Conservation (phyloP, 2,329 filamentous ascomycete species). For the Macrophomina pseudophaseolina region DNA sequence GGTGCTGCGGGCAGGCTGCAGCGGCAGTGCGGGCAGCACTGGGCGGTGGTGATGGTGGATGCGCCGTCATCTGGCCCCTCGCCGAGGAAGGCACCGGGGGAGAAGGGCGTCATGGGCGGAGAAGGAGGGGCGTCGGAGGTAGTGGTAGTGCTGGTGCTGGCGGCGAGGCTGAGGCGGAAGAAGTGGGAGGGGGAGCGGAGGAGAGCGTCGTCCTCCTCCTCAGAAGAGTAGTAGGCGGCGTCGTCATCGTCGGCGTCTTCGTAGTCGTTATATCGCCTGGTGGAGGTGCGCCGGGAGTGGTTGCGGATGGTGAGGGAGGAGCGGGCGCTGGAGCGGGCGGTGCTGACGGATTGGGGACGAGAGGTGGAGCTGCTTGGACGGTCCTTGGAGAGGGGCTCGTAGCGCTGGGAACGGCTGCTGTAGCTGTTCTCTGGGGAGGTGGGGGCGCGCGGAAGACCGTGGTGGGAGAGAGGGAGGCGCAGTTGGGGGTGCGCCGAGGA, state of each 20-base stretch:
- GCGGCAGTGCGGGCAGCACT: constrained; percentile 2
- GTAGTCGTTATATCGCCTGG: neutral
- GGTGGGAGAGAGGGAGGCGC: constrained; percentile 23
- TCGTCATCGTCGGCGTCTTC: neutral
- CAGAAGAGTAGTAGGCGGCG: neutral
- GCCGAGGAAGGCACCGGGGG: constrained; percentile 20
- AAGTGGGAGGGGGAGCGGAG: constrained; percentile 1
- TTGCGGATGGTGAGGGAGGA: neutral
- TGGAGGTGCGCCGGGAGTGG: neutral
- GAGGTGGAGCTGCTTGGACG: neutral
- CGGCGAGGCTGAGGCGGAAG: constrained; percentile 28
- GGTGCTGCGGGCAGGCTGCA: neutral
- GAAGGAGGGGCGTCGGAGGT: constrained; percentile 36
- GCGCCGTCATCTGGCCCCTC: neutral
- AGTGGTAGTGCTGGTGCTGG: constrained; percentile 28
- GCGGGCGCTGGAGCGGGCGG: neutral
- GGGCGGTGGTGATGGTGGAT: neutral
- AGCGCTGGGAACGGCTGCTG: constrained; percentile 22
- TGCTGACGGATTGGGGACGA: neutral
- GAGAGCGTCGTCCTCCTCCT: neutral
- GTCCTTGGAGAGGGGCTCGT: constrained; percentile 21
- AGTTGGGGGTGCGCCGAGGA: constrained; percentile 20
- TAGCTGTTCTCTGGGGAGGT: constrained; percentile 20
- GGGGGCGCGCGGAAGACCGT: constrained; percentile 23
- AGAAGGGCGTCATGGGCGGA: constrained; percentile 26